A percentile compares a stretch with the other conserved stretches of the same genome.
These are phyloP conservation scores for Nakaseomyces glabratus DNA, from an alignment of 1,139 yeast genomes.

Conservation along the genomic window DNA sequence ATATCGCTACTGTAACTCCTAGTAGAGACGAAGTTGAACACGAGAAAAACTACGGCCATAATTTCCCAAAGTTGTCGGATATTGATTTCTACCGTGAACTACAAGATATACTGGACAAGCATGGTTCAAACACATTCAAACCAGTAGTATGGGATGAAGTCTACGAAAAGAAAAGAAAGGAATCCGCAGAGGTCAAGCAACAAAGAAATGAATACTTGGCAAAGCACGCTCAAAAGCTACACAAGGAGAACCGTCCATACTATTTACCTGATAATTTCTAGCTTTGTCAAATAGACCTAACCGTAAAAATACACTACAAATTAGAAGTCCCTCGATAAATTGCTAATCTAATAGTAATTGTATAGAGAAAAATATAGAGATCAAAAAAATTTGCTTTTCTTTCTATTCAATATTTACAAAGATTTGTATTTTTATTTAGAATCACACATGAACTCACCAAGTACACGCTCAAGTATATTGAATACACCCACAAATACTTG, in stretches of 20 bases:
- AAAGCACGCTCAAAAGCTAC: conserved; percentile 7
- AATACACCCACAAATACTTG: too few species aligned
- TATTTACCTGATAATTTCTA: conserved; percentile 4
- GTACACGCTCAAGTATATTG: too few species aligned
- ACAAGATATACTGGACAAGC: conserved; percentile 2
- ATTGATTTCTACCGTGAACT: conserved; percentile 6
- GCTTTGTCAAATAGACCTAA: too few species aligned
- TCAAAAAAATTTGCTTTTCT: too few species aligned
- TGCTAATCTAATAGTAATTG: too few species aligned
- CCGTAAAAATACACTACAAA: too few species aligned
- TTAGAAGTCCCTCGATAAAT: too few species aligned
- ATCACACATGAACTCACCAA: too few species aligned
- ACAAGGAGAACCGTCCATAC: conserved; percentile 3
- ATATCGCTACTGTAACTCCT: background rate
- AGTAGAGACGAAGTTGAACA: background rate
- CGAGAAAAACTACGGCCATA: background rate
- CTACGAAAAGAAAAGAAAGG: conserved; percentile 2
- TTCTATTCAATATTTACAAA: too few species aligned
- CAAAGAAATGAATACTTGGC: conserved; percentile 6
- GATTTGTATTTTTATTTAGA: too few species aligned
- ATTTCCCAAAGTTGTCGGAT: conserved; percentile 6
- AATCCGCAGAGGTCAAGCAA: conserved; percentile 5
- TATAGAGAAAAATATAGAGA: too few species aligned
- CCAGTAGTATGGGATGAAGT: conserved; percentile 8
- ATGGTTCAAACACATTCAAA: background rate